Base-by-base conservation (phyloP, 2,329 filamentous ascomycete species). In the Thielaviopsis ethacetica region DNA sequence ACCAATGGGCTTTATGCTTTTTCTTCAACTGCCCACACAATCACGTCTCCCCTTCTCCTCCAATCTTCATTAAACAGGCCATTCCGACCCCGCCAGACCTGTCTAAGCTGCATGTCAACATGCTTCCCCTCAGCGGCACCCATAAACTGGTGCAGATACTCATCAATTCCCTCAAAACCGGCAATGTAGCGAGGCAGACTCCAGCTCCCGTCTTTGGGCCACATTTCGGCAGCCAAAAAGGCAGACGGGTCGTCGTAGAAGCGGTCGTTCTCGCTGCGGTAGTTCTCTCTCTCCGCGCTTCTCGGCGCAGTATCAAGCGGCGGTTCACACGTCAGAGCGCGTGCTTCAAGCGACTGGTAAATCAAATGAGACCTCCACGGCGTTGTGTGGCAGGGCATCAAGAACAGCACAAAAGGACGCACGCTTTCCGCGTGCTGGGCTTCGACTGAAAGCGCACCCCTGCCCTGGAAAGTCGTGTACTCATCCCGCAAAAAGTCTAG, bases 341-440 rank as follows among this genome's bases (percentile, higher is more conserved):
- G 91, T 3, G 89, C 90, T 60, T 81, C 73, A 57, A 96, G 82
- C 30, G 75, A 73, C 0, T 88, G 81, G 67, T 93, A 81, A 62
- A 94, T 76, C 47, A 97, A 78, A 67, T 94, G 87, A 17, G 86
- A 90, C 66, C 91, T 86, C 91, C 93, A 97, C 2, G 93, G 91
- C 0, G 91, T 97, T 64, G 86, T 88, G 75, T 98, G 93, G 72
- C 93, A 98, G 10, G 93, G 93, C 79, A 91, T 95, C 24, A 98
- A 78, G 72, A 97, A 96, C 21, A 86, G 85, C 38, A 84, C 81
- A 65, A 84, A 84, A 65, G 61, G 50, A 67, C 62, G 17, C 64
- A 59, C 6, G 62, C 61, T 7, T 67, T 30, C 22, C 51, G 64
- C 12, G 65, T 65, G 0, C 63, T 65, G 59, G 61, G 65, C 56